A percentile compares a stretch with the other conserved stretches of the same genome.
phyloP scores from a whole-genome alignment of 2,329 filamentous ascomycete species.

The Aspergillus eucalypticola region DNA sequence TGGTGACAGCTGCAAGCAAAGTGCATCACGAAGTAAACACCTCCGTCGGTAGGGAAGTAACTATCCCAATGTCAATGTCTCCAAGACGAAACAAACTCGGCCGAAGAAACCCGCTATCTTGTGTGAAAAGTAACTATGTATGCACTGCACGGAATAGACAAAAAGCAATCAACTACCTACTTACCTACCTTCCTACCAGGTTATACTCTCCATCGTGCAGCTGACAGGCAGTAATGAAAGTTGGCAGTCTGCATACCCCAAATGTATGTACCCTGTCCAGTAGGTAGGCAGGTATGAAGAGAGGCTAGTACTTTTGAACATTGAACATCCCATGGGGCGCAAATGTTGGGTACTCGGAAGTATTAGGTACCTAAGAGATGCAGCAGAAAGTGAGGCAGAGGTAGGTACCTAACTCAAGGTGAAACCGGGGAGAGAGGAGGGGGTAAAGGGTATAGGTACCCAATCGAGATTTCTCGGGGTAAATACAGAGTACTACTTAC shows the following conservation, averaged over 20 bases:
- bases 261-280: neutral
- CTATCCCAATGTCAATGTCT: neutral
- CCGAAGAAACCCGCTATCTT: neutral
- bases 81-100: neutral
- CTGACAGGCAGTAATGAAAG: too few species aligned
- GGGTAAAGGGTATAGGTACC: neutral
- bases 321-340: neutral
- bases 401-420: conserved; percentile 1
- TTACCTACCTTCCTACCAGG: neutral
- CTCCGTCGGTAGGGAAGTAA: neutral
- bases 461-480: neutral
- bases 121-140: neutral
- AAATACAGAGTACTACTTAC: too few species aligned
- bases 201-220: too few species aligned
- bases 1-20: too few species aligned
- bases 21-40: too few species aligned
- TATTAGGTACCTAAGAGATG: neutral
- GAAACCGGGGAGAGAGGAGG: neutral
- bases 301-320: neutral
- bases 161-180: neutral
- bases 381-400: neutral
- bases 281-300: neutral
- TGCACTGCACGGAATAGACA: neutral
- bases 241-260: neutral
- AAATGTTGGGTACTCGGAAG: neutral